phyloP scores from a whole-genome alignment of 2,329 filamentous ascomycete genomes.

The Mycosphaerella arachidis region DNA sequence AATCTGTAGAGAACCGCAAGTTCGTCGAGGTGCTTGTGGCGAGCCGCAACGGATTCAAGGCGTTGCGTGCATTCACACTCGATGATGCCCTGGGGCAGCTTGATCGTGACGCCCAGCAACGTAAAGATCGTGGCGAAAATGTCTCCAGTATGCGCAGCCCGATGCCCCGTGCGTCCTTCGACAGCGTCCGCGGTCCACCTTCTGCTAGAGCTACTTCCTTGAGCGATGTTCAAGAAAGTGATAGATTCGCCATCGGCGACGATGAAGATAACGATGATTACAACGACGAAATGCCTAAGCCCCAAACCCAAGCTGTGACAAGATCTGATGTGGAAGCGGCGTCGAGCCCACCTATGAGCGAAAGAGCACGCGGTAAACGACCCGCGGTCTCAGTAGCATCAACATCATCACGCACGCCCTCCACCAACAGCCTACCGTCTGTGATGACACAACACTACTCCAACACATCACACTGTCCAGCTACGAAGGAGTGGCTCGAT shows the following conservation, averaged over 20 bases:
- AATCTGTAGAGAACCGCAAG: conserved; percentile 64
- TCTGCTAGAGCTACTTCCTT: conserved; percentile 54
- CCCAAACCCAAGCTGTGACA: conserved; percentile 41
- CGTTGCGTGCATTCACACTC: conserved; percentile 78
- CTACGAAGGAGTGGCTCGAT: conserved; percentile 80
- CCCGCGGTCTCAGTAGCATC: conserved; percentile 61
- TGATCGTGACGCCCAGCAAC: conserved; percentile 67
- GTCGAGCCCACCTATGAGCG: conserved; percentile 65
- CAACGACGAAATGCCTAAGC: conserved; percentile 43
- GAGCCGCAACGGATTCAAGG: conserved; percentile 78
- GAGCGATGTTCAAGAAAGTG: conserved; percentile 70
- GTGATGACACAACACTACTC: conserved; percentile 50
- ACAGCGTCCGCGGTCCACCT: conserved; percentile 55
- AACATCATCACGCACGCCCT: conserved; percentile 63
- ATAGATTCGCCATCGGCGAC: conserved; percentile 88
- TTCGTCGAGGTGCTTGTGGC: conserved; percentile 75
- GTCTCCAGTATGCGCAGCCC: conserved; percentile 31
- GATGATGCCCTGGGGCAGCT: conserved; percentile 91
- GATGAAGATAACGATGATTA: conserved; percentile 66
- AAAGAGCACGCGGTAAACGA: conserved; percentile 95
- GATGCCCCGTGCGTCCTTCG: conserved; percentile 52
- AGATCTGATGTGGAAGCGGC: conserved; percentile 65
- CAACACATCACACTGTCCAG: conserved; percentile 61
- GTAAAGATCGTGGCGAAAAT: conserved; percentile 47
- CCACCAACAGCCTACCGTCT: conserved; percentile 69